Conservation (phyloP, 2,329 filamentous ascomycete genomes). For the Monosporascus ibericus region DNA sequence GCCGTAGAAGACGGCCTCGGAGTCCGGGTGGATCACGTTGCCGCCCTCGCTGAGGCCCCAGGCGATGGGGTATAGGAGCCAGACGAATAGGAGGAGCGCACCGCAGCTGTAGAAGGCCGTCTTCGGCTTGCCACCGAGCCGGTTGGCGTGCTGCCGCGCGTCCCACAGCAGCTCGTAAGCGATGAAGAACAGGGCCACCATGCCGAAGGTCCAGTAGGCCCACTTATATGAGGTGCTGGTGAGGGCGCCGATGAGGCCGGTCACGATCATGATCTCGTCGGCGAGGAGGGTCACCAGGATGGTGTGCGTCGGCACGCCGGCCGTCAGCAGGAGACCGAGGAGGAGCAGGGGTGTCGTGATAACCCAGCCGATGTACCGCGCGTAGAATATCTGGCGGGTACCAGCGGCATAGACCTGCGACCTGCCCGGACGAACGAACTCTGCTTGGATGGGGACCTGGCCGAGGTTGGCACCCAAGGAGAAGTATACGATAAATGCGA, state of each 20-base stretch:
- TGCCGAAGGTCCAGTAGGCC: conserved; percentile 58
- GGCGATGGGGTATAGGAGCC: conserved; percentile 59
- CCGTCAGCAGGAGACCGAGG: conserved; percentile 56
- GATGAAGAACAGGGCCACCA: conserved; percentile 51
- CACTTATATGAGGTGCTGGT: conserved; percentile 59
- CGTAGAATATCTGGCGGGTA: conserved; percentile 60
- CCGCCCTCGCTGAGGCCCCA: conserved; percentile 61
- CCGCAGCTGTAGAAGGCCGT: conserved; percentile 50
- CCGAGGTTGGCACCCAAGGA: conserved; percentile 62
- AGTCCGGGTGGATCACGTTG: conserved; percentile 59
- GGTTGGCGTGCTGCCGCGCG: conserved; percentile 48
- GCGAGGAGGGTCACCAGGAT: conserved; percentile 57
- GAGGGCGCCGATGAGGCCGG: conserved; percentile 59
- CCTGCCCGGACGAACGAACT: conserved; percentile 41
- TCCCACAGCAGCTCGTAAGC: conserved; percentile 51
- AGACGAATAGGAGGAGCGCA: conserved; percentile 52
- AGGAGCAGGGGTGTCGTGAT: conserved; percentile 60
- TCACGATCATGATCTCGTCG: conserved; percentile 62
- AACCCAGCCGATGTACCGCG: conserved; percentile 59
- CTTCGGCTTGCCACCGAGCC: conserved; percentile 47
- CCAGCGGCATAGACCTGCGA: conserved; percentile 38
- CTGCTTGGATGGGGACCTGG: conserved; percentile 55
- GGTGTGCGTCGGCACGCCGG: conserved; percentile 58
- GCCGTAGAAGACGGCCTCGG: conserved; percentile 63
- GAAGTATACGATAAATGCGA: conserved; percentile 59